Evolutionary conservation across 257 asterid genomes (phyloP), one percentile per base, ranked within the genome.

Genomic region (Solanum piurae): DNA sequence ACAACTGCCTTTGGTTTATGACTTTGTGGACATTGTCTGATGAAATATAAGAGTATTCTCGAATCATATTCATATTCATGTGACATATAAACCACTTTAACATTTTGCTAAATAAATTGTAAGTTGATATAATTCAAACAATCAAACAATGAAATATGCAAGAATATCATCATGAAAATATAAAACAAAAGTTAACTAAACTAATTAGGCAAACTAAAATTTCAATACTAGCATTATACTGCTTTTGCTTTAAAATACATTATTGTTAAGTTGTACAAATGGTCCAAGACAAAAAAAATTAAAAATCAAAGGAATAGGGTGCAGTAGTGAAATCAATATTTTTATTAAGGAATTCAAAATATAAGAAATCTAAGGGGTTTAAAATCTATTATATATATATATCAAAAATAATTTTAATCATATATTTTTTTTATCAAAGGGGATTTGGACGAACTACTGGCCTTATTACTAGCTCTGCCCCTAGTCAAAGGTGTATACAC

Each of bases 61-160:
- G 60, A 52, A 52, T 52, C 60, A 52, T 52, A 52, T 16, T 52
- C 60, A 52, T 52, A 16, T 52, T 52, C 4, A 52, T 52, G n/a
- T 3, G 64, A 55, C 64, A 55, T 55, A 55, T 55, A 55, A 55
- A 55, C 25, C 29, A 10, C 69, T 21, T 60, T 23, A 2, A 23
- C 14, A 60, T 60, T 60, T 60, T 60, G 6, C 69, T 60, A 9
- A 21, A 60, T 55, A 60, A 60, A 60, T 60, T 60, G 2, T 60
- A 60, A 0, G 2, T 23, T 60, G 13, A 60, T 60, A 8, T 60
- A 0, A 0, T 60, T 60, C 0, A 18, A 60, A 23, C 27, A 60
- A 0, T 60, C 29, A 60, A 23, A 60, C 69, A 29, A 23, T 60
- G 13, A 60, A 60, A 60, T 60, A 60, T 9, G 29, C 6, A 60